A percentile compares a stretch with the other conserved stretches of the same genome.
phyloP scores from a whole-genome alignment of 2,329 filamentous ascomycete species.

The Pseudogymnoascus sp. region DNA sequence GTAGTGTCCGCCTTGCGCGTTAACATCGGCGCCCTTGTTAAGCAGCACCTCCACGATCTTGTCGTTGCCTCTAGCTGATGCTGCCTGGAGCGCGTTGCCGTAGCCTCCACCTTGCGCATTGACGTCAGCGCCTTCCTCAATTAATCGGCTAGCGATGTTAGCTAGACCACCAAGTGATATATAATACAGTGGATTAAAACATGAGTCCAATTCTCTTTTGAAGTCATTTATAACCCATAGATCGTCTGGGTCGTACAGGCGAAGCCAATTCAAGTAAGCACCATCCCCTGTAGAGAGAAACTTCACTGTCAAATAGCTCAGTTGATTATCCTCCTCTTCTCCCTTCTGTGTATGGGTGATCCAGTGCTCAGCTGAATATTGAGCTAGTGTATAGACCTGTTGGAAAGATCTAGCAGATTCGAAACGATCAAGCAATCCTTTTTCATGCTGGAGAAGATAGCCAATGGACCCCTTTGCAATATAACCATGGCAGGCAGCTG shows the following conservation, averaged over 20 bases:
- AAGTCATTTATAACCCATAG: neutral
- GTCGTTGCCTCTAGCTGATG: slow-evolving; percentile 13
- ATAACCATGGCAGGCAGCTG: slow-evolving; percentile 13
- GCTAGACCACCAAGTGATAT: slow-evolving; percentile 14
- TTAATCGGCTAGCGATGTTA: slow-evolving; percentile 15
- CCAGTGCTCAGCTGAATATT: slow-evolving; percentile 23
- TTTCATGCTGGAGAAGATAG: slow-evolving; percentile 20
- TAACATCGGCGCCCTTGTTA: slow-evolving; percentile 15
- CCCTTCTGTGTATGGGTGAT: slow-evolving; percentile 13
- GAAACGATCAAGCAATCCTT: neutral
- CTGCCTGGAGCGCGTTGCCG: slow-evolving; percentile 17
- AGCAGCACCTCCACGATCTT: slow-evolving; percentile 17
- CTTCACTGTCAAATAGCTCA: slow-evolving; percentile 8
- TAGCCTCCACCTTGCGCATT: slow-evolving; percentile 13
- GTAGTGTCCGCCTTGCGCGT: slow-evolving; percentile 16
- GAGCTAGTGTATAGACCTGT: slow-evolving; percentile 16
- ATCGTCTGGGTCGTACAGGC: slow-evolving; percentile 12
- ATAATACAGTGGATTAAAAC: slow-evolving; percentile 17
- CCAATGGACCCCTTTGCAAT: slow-evolving; percentile 21
- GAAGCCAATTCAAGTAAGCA: slow-evolving; percentile 9
- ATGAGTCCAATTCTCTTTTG: neutral
- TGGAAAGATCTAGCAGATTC: neutral
- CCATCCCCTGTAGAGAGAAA: slow-evolving; percentile 5
- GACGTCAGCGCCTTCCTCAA: slow-evolving; percentile 22
- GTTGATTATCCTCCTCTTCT: slow-evolving; percentile 13